Evolutionary conservation across 805 yeast species (phyloP), one percentile per base, ranked within the genome.

Genomic region (Metschnikowia rubicola): DNA sequence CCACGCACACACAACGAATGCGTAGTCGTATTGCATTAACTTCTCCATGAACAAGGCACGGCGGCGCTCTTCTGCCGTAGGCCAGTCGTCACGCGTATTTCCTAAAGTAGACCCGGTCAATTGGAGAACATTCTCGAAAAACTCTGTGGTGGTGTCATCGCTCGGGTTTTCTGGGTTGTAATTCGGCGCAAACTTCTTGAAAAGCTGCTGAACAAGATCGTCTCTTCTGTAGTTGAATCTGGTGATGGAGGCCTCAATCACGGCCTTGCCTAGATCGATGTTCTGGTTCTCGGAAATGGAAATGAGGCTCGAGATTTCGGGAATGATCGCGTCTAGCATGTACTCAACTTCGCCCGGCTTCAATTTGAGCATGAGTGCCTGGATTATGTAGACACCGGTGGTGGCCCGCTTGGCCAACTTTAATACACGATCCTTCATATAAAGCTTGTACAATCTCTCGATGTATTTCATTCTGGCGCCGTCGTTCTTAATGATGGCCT

Each of bases 1-100:
- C 61, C 87, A 72, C 1, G 82, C 75, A 37, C 81, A 73, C 12
- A 74, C 64, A 11, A 84, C 73, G 51, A 88, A 82, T 41, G 71
- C 68, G 29, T 74, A 73, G 57, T 88, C 92, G 59, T 82, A 86
- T 31, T 78, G 79, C 62, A 88, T 80, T 47, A 90, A 68, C 54
- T 82, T 80, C 61, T 89, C 92, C 47, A 87, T 66, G 56, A 90
- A 84, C 15, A 88, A 57, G 0, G 96, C 74, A 51, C 94, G 73
- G 68, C 91, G 80, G 72, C 95, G 79, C 62, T 88, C 96, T 57
- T 87, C 94, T 0, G 90, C 86, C 1, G 96, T 88, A 39, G 96
- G 96, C 96, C 96, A 88, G 63, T 88, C 96, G 55, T 82, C 95
- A 53, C 79, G 79, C 2, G 89, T 84, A 64, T 87, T 86, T 30